phyloP scores from a whole-genome alignment of 2,329 filamentous ascomycete species.

The Claviceps sp. region DNA sequence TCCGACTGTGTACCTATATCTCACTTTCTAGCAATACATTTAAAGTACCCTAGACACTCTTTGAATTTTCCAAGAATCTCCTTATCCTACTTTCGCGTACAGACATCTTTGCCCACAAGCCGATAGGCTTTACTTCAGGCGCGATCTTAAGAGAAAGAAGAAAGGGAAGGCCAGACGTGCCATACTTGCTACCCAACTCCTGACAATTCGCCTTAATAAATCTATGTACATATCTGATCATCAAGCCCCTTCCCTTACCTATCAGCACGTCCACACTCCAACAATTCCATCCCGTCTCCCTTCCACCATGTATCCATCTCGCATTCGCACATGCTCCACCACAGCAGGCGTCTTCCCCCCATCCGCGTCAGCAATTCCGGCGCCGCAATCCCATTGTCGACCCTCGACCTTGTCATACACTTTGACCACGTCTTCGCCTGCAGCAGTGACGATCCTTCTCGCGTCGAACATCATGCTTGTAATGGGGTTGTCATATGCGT shows the following conservation, averaged over 20 bases:
- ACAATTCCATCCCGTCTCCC: constrained; percentile 78
- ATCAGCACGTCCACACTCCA: constrained; percentile 72
- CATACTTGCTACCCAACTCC: too few relatives aligned
- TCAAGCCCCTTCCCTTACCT: background rate
- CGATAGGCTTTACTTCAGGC: too few relatives aligned
- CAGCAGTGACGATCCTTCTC: constrained; percentile 77
- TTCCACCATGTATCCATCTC: constrained; percentile 88
- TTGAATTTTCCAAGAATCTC: too few relatives aligned
- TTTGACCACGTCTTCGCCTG: constrained; percentile 87
- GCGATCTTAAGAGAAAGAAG: too few relatives aligned
- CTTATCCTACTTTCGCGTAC: too few relatives aligned
- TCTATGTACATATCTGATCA: too few relatives aligned
- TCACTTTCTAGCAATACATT: too few relatives aligned
- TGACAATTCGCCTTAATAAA: too few relatives aligned
- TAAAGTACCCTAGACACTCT: too few relatives aligned
- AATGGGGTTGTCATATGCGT: constrained; percentile 82
- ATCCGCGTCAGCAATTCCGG: constrained; percentile 58
- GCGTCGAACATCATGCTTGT: constrained; percentile 97
- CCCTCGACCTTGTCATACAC: constrained; percentile 97
- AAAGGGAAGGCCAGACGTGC: too few relatives aligned
- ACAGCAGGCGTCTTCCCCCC: constrained; percentile 50
- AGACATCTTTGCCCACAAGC: too few relatives aligned
- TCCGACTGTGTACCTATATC: too few relatives aligned
- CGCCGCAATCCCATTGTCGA: constrained; percentile 90
- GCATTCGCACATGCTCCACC: constrained; percentile 78